Evolutionary conservation across 306 rosid genomes (phyloP).

Genomic region (Luffa acutangula): DNA sequence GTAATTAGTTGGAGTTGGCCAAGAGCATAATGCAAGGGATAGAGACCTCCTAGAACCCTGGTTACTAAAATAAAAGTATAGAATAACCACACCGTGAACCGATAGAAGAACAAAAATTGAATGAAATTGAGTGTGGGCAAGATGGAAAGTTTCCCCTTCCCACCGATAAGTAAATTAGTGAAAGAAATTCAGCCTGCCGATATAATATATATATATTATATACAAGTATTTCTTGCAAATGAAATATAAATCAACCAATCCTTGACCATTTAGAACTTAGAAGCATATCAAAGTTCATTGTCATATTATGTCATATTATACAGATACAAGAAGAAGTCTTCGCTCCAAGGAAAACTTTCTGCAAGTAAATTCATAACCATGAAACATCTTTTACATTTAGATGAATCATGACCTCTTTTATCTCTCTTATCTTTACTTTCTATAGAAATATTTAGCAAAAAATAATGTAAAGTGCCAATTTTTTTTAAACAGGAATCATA

Average conservation of each 20-base stretch:
- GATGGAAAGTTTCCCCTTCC: not conserved
- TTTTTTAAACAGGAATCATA: not conserved
- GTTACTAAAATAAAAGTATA: not conserved
- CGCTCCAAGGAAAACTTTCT: not conserved
- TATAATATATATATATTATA: not conserved
- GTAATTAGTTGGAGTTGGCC: not conserved
- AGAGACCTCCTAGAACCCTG: not conserved
- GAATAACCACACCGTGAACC: not conserved
- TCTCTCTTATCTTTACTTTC: not conserved
- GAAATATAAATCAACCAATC: not conserved
- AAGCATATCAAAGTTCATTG: not conserved
- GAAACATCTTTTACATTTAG: not conserved
- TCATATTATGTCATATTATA: not conserved
- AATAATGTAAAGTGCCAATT: not conserved
- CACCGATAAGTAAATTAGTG: not conserved
- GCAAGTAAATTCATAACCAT: not conserved
- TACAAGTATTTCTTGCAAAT: not conserved
- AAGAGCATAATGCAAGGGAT: not conserved
- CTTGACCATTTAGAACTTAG: not conserved
- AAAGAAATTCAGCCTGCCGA: not conserved
- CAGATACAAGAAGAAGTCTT: not conserved
- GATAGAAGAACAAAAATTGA: not conserved
- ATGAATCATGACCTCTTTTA: not conserved
- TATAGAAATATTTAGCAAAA: not conserved
- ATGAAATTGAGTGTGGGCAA: not conserved